phyloP scores from a whole-genome alignment of 345 rosid genomes.

The Aegle marmelos region DNA sequence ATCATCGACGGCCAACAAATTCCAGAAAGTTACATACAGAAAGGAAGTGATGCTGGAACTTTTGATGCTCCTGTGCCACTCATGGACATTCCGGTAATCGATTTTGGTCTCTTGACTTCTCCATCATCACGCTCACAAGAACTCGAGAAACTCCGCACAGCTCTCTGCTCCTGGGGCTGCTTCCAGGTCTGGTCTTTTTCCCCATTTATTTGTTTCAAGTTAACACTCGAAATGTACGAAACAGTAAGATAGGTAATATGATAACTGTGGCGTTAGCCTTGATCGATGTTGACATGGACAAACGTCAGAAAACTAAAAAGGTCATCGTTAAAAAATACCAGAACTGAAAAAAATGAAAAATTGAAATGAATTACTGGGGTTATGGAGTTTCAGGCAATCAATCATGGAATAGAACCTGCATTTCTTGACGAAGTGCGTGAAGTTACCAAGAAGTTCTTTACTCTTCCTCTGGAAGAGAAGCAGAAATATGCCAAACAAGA shows the following conservation, averaged over 20 bases:
- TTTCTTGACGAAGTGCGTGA: slow-evolving; percentile 49
- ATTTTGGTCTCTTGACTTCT: slow-evolving; percentile 53
- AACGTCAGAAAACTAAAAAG: no score
- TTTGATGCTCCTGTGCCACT: slow-evolving; percentile 34
- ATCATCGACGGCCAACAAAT: slow-evolving; percentile 22
- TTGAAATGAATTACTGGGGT: background rate
- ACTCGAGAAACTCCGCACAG: slow-evolving; percentile 46
- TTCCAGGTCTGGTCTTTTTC: slow-evolving; percentile 45
- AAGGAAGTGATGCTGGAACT: slow-evolving; percentile 21
- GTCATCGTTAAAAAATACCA: no score
- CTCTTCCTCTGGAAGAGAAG: slow-evolving; percentile 55
- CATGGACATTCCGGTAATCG: slow-evolving; percentile 48
- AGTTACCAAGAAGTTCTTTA: slow-evolving; percentile 51
- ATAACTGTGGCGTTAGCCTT: no score
- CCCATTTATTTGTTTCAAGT: no score
- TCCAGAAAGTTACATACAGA: slow-evolving; percentile 40
- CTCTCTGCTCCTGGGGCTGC: slow-evolving; percentile 66
- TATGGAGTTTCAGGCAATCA: slow-evolving; percentile 41
- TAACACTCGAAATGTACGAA: no score
- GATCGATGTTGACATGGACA: no score
- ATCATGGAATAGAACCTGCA: slow-evolving; percentile 54
- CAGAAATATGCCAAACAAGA: slow-evolving; percentile 45
- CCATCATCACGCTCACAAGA: slow-evolving; percentile 35
- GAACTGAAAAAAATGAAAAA: no score
- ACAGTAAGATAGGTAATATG: no score